Evolutionary conservation across 345 rosid genomes (phyloP), one percentile per base, ranked within the genome.

Genomic region (Linum tenue): DNA sequence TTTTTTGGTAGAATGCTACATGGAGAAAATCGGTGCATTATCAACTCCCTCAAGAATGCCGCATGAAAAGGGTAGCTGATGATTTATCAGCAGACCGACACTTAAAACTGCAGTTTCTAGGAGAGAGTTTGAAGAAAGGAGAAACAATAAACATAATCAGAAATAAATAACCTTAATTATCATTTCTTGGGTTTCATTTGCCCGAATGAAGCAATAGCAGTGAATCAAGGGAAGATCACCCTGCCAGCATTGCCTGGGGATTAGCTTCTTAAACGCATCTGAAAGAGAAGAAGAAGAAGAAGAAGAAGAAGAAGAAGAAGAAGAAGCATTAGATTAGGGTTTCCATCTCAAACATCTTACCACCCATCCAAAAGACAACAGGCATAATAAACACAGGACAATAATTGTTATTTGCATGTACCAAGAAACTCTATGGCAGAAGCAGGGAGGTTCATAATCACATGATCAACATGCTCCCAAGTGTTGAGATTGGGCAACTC

Each of bases 361-460:
- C 48, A 48, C 56, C 44, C 42, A 22, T 22, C 44, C 58, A 48
- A 39, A 16, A 39, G 41, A 37, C 12, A 3, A 50, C 2, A 22
- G 10, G 37, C 0, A 11, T 39, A 4, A 57, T 42, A 59, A 12
- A 55, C 37, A 40, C 9, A 41, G 44, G 44, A 41, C 9, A 8
- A 48, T 48, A 15, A 48, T 48, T 9, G 53, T 9, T 7, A 48
- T 10, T 5, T 37, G 48, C 64, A 16, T 82, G 7, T 62, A 90
- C 97, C 97, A 43, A 94, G 80, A 81, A 94, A 94, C 58, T 83
- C 75, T 63, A 88, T 66, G 65, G 96, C 97, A 73, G 99, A 94
- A 64, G 95, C 99, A 56, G 99, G 99, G 74, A 94, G 99, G 79
- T 94, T 94, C 99, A 94, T 94, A 48, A 94, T 81, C 60, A 94